phyloP scores from a whole-genome alignment of 768 basidiomycete species.

The Russula brevipes region DNA sequence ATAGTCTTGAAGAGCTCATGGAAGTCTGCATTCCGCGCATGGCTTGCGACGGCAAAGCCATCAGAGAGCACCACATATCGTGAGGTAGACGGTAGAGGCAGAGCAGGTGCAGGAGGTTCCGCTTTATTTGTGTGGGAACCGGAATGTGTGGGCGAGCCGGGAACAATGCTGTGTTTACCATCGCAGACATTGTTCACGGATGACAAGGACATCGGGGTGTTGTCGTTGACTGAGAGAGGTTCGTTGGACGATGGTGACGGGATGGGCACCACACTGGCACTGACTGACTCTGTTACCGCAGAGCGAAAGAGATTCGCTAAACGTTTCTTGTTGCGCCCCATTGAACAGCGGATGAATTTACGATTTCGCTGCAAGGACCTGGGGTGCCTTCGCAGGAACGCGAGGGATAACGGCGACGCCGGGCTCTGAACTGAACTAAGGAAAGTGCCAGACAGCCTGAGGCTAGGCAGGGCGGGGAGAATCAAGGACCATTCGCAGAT shows the following conservation, averaged over 20 bases:
- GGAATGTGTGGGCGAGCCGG: slow-evolving; percentile 18
- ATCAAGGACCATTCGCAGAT: neutral
- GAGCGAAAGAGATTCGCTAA: slow-evolving; percentile 16
- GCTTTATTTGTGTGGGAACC: slow-evolving; percentile 1
- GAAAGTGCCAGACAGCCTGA: slow-evolving; percentile 17
- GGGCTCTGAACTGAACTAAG: too few relatives aligned
- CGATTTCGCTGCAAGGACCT: too few relatives aligned
- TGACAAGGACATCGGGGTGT: slow-evolving; percentile 9
- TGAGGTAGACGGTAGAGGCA: slow-evolving; percentile 25
- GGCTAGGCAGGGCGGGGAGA: neutral
- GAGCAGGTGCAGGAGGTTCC: neutral
- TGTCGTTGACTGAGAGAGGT: neutral
- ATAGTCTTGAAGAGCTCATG: slow-evolving; percentile 87
- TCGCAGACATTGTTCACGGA: slow-evolving; percentile 22
- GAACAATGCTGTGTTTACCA: slow-evolving; percentile 16
- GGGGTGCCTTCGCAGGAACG: too few relatives aligned
- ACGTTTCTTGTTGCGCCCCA: slow-evolving; percentile 16
- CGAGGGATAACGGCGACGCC: too few relatives aligned
- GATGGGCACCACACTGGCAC: slow-evolving; percentile 15
- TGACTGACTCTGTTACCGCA: neutral
- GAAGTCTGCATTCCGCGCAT: slow-evolving; percentile 90
- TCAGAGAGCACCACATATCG: slow-evolving; percentile 68
- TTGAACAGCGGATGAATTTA: slow-evolving; percentile 6
- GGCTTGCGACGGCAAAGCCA: slow-evolving; percentile 96
- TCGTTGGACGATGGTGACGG: slow-evolving; percentile 12